Evolutionary conservation across 176 grass and related monocot genomes (phyloP), one percentile per base, ranked within the genome.

Genomic region (Aegilops bicornis): DNA sequence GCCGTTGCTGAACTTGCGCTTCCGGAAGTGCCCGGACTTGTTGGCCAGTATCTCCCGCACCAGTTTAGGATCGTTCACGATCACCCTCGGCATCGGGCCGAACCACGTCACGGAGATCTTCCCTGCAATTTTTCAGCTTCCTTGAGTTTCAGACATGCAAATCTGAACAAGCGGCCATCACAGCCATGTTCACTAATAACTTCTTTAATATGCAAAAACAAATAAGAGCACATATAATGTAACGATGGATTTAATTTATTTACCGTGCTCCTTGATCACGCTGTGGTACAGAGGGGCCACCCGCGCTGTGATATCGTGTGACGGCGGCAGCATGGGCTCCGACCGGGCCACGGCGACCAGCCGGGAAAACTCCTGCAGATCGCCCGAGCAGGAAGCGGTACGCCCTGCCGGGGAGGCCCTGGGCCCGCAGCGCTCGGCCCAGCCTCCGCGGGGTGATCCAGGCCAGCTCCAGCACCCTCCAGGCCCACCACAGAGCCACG

Each of bases 291-390:
- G 69, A 22, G 69, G 82, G 3, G 35, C 10, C 20, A 83, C 77
- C 31, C 90, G 90, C 8, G 77, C 86, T 8, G 84, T 24, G 83
- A 91, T 86, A 11, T 59, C 24, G 69, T 91, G 90, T 7, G 77
- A 72, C 14, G 82, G 24, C 20, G 86, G 69, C 69, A 88, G 60
- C 77, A 88, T 86, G 32, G 82, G 82, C 61, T 81, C 85, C n/a
- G 90, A 35, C 17, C 24, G 56, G 1, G 81, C 90, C 48, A 75
- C 90, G 25, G 22, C 25, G n/a, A n/a, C n/a, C 59, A 86, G 62
- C 81, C 69, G 77, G 7, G 5, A 24, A 36, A 36, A 71, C 37
- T 86, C 82, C 48, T 56, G 70, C 19, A 82, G 29, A 54, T 91
- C 90, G 23, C 86, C 86, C 86, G 36, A 45, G 36, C 22, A 50